Evolutionary conservation across 1,284 basidiomycete species (phyloP).

Genomic region (Ceraceosorus guamensis): DNA sequence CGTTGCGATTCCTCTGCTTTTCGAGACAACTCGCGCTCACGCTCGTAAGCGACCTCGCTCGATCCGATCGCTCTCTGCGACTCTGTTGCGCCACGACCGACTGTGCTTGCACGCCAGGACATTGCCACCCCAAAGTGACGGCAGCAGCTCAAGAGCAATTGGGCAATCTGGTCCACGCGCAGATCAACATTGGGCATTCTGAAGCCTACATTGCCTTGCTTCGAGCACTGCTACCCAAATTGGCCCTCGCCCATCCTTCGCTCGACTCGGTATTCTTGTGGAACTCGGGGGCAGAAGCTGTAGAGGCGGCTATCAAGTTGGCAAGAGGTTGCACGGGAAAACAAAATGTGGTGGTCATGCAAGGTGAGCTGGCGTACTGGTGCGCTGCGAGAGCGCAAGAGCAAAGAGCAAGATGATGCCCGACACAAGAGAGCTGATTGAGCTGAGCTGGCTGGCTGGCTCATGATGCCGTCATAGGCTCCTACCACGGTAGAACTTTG

Average conservation of each 20-base stretch:
- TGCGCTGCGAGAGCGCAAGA: too few species aligned
- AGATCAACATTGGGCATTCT: conserved; percentile 43
- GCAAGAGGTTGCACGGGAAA: conserved; percentile 67
- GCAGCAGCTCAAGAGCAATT: conserved; percentile 40
- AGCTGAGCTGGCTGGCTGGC: too few species aligned
- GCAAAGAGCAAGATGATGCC: too few species aligned
- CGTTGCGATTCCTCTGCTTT: too few species aligned
- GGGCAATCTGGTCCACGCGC: conserved; percentile 41
- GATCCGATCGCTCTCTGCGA: too few species aligned
- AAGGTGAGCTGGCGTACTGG: too few species aligned
- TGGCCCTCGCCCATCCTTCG: conserved; percentile 65
- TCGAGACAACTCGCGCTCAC: too few species aligned
- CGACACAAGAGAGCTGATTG: too few species aligned
- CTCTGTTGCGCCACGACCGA: too few species aligned
- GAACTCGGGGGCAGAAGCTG: conserved; percentile 88
- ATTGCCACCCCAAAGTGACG: conserved; percentile 44
- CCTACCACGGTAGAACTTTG: conserved; percentile 47
- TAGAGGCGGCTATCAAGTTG: conserved; percentile 72
- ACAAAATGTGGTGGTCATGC: conserved; percentile 84
- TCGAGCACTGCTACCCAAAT: conserved; percentile 47
- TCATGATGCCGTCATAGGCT: too few species aligned
- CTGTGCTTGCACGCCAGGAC: too few species aligned
- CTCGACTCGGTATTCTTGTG: conserved; percentile 72
- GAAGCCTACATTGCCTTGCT: conserved; percentile 33
- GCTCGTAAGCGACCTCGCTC: too few species aligned